Conservation (phyloP, 163 green algal species). For the Prototheca wickerhamii region DNA sequence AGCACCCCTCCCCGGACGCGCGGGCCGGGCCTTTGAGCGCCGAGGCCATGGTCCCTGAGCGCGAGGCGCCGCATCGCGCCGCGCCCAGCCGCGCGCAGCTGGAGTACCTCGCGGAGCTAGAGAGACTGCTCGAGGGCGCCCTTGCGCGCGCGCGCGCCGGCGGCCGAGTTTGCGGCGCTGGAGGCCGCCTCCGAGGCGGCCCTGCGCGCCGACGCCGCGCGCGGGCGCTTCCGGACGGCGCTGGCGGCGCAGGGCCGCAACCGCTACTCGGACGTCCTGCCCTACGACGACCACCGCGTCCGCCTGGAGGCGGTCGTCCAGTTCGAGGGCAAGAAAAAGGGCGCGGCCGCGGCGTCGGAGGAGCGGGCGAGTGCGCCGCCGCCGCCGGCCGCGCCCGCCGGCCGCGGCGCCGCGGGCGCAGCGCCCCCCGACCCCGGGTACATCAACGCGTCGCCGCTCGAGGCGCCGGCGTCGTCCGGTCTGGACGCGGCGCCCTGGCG, state of each 20-base stretch:
- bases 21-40: too few relatives aligned
- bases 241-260: conserved; percentile 14
- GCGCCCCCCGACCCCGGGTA: conserved; percentile 33
- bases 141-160: too few relatives aligned
- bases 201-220: not conserved
- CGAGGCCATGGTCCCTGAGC: too few relatives aligned
- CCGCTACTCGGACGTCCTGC: conserved; percentile 76
- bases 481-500: not conserved
- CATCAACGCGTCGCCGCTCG: conserved; percentile 68
- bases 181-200: not conserved
- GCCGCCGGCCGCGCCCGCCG: not conserved
- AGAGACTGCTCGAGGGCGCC: not conserved
- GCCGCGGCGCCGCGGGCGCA: not conserved
- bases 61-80: too few relatives aligned
- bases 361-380: too few relatives aligned
- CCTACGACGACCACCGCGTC: conserved; percentile 69
- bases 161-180: not conserved
- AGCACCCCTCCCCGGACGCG: too few relatives aligned
- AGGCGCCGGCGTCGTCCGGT: not conserved
- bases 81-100: too few relatives aligned
- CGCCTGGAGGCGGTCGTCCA: conserved; percentile 20
- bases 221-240: not conserved
- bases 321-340: too few relatives aligned
- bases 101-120: too few relatives aligned
- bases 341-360: conserved; percentile 5